A percentile compares a stretch with the other conserved stretches of the same genome.
These are phyloP conservation scores for Cylindrotheca closterium DNA, from an alignment of 108 stramenopile genomes.

Conservation along the genomic window DNA sequence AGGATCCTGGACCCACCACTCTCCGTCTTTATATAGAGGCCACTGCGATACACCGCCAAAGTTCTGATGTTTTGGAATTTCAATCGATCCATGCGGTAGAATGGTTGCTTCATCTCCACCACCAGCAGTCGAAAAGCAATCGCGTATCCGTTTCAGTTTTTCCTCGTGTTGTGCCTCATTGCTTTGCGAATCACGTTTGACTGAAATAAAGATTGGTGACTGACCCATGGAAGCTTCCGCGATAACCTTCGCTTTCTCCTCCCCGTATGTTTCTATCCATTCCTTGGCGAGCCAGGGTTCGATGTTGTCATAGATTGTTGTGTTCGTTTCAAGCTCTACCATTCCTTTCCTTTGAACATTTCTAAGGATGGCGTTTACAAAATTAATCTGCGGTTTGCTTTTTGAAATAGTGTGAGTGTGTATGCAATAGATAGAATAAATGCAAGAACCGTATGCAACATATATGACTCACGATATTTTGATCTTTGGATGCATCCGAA, in stretches of 20 bases:
- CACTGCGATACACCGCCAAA: constrained; percentile 52
- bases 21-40: constrained; percentile 67
- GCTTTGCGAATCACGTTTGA: constrained; percentile 26
- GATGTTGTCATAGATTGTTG: constrained; percentile 54
- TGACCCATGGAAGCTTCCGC: constrained; percentile 54
- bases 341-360: constrained; percentile 46
- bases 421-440: not conserved
- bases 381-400: constrained; percentile 65
- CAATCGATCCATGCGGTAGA: constrained; percentile 69
- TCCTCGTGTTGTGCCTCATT: constrained; percentile 12
- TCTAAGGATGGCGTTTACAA: constrained; percentile 80
- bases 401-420: not conserved
- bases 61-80: constrained; percentile 16
- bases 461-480: constrained; percentile 28
- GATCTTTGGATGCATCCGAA: constrained; percentile 40
- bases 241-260: constrained; percentile 44
- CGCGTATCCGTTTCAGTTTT: constrained; percentile 19
- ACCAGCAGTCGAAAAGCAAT: constrained; percentile 12
- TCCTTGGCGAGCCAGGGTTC: constrained; percentile 56
- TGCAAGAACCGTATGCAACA: not conserved
- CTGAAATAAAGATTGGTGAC: constrained; percentile 57
- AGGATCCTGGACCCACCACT: constrained; percentile 87
- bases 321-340: constrained; percentile 37
- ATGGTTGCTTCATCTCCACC: constrained; percentile 38
- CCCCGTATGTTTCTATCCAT: constrained; percentile 61